These are phyloP conservation scores for Ichthyophthirius multifiliis DNA, from an alignment of 169 alveolate genomes.

Conservation along the genomic window DNA sequence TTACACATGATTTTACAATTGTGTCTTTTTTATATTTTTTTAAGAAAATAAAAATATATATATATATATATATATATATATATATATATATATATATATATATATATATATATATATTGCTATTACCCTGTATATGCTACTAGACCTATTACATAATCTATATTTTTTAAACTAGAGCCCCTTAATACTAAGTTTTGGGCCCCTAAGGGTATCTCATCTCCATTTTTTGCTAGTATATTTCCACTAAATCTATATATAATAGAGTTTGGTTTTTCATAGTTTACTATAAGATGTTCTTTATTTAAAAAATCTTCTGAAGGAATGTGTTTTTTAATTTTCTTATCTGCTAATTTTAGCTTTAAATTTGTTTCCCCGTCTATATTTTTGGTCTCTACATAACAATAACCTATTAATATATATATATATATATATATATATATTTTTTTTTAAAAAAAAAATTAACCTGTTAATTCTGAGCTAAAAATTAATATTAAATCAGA, in stretches of 20 bases:
- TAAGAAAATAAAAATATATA: no score
- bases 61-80: background rate
- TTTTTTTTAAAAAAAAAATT: no score
- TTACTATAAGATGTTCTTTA: background rate
- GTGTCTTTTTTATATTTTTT: no score
- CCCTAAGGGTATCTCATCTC: constrained; percentile 12
- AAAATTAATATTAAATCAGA: no score
- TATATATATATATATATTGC: background rate
- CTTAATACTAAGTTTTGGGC: constrained; percentile 52
- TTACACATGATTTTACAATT: no score
- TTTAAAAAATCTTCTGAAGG: background rate
- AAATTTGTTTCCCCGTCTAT: constrained; percentile 69
- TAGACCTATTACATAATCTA: constrained; percentile 69
- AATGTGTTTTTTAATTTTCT: background rate
- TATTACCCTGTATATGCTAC: constrained; percentile 74
- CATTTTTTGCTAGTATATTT: background rate
- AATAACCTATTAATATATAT: constrained; percentile 36
- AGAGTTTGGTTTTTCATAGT: constrained; percentile 43
- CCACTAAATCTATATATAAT: constrained; percentile 43
- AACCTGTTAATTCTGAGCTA: constrained; percentile 32
- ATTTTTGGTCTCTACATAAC: constrained; percentile 61
- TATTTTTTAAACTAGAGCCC: constrained; percentile 77
- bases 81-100: no score
- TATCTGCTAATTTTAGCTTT: constrained; percentile 33
- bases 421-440: no score